Conservation (phyloP, 179 eudicot species). For the Drosera spatulata region DNA sequence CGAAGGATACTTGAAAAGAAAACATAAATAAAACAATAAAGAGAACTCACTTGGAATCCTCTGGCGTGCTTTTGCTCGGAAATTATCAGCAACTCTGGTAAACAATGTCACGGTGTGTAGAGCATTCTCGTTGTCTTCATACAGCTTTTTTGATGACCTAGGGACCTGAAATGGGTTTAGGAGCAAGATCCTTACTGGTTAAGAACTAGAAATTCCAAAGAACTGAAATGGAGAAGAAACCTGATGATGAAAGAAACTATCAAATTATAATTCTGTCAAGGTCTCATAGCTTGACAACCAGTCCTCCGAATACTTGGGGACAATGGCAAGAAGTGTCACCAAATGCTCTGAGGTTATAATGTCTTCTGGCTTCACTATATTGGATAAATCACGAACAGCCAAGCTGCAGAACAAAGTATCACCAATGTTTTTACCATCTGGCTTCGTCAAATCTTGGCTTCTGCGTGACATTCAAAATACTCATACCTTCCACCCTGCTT, state of each 20-base stretch:
- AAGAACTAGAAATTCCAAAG: no score
- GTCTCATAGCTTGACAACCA: constrained; percentile 96
- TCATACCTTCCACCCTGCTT: constrained; percentile 93
- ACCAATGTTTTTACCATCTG: no score
- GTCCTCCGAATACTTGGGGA: constrained; percentile 92
- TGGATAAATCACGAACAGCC: constrained; percentile 93
- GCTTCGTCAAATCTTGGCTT: no score
- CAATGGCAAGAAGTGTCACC: constrained; percentile 87
- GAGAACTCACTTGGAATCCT: constrained; percentile 69
- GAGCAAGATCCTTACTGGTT: no score
- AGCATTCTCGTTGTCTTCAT: constrained; percentile 97
- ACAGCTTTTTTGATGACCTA: constrained; percentile 85
- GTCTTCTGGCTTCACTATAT: constrained; percentile 82
- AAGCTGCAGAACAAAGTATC: constrained; percentile 33
- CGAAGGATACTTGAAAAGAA: background rate
- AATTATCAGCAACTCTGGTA: constrained; percentile 85
- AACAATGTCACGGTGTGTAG: constrained; percentile 85
- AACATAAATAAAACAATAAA: background rate
- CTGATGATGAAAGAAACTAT: no score
- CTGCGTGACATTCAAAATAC: no score
- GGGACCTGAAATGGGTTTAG: constrained; percentile 57
- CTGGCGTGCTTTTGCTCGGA: constrained; percentile 85
- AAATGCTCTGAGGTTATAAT: constrained; percentile 76
- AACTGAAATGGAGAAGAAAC: no score
- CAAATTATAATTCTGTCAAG: constrained; percentile 26